Evolutionary conservation across 371 early-diverging fungal species (phyloP), one percentile per base, ranked within the genome.

Genomic region (Apophysomyces ossiformis): DNA sequence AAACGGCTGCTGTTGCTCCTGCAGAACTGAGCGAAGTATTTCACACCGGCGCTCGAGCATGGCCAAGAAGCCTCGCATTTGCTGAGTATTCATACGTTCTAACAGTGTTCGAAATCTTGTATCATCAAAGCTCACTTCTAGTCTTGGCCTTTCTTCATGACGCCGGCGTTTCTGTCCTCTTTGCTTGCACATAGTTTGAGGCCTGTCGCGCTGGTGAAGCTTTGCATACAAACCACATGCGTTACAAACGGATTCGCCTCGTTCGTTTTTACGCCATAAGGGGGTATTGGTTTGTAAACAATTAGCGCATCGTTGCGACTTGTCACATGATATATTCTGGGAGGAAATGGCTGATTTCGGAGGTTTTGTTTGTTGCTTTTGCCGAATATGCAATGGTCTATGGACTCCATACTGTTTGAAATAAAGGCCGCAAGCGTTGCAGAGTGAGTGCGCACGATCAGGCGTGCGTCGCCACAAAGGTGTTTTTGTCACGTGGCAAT

Each of bases 151-250:
- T 5, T 50, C 21, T 50, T 50, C 54, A 54, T 85, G 86, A 1
- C 89, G 74, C 35, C 86, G 82, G 54, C 92, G 83, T 58, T 87
- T 79, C 57, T 89, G 87, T 61, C 88, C 87, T 41, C 85, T 88
- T 4, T 82, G 60, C 62, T 87, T 86, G 66, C 87, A 84, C 89
- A 91, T 87, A 32, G 81, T 79, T 0, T 82, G 75, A 0, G 88
- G 91, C 3, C 91, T 84, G 59, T 85, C 86, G 15, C 79, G 74
- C 59, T 85, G 82, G 66, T 97, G 95, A 3, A 93, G 82, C 60
- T 91, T 92, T 43, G 87, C 87, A 71, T 96, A 96, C 13, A 96
- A 78, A 13, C 95, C 95, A 64, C 96, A 95, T 0, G 96, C 95
- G 73, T 96, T 96, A 75, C 97, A 95, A 16, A 95, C 87, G 15